A percentile compares a stretch with the other conserved stretches of the same genome.
These are phyloP conservation scores for Termitomyces sp. DNA, from an alignment of 768 basidiomycete species.

Conservation along the genomic window DNA sequence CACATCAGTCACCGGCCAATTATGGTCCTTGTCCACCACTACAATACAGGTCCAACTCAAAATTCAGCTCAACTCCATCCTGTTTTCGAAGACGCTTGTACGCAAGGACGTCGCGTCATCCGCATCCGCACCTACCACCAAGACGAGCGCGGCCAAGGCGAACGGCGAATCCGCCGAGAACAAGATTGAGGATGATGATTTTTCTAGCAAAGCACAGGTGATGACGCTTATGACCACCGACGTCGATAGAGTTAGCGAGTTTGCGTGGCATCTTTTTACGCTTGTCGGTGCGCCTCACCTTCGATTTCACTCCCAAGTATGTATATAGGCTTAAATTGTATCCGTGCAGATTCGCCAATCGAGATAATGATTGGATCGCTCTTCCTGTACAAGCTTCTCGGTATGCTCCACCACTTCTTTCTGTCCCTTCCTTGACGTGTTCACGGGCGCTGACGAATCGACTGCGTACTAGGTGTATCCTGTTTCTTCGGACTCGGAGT, in stretches of 20 bases:
- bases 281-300: constrained; percentile 48
- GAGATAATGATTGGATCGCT: constrained; percentile 70
- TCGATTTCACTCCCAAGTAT: not conserved
- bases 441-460: not conserved
- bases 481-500: constrained; percentile 75
- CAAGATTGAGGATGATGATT: constrained; percentile 48
- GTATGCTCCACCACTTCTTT: constrained; percentile 25
- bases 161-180: constrained; percentile 11
- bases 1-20: constrained; percentile 51
- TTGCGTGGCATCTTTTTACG: constrained; percentile 72
- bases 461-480: constrained; percentile 42
- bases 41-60: constrained; percentile 64
- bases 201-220: constrained; percentile 70
- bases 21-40: constrained; percentile 68
- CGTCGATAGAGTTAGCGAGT: constrained; percentile 84
- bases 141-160: constrained; percentile 11
- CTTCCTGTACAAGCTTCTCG: constrained; percentile 75
- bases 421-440: not conserved
- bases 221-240: constrained; percentile 97
- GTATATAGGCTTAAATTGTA: not conserved
- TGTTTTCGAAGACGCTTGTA: constrained; percentile 82
- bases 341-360: constrained; percentile 59
- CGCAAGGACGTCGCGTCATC: constrained; percentile 80
- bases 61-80: constrained; percentile 75
- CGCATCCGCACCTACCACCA: constrained; percentile 24